Evolutionary conservation across 192 early-diverging fungal genomes (phyloP), one percentile per base, ranked within the genome.

Genomic region (Entomortierella parvispora): DNA sequence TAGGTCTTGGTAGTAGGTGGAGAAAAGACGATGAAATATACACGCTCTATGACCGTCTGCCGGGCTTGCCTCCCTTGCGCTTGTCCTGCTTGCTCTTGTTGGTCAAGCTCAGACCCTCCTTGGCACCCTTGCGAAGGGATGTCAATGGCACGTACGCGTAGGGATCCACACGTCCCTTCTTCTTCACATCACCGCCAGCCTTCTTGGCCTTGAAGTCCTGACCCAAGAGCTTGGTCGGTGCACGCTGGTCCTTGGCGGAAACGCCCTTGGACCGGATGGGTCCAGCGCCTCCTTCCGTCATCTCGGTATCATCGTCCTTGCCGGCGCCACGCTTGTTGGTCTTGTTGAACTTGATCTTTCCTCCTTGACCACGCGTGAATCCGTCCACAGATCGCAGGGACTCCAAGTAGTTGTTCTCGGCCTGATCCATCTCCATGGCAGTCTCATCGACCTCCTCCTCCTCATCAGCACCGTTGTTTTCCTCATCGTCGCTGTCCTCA

Each of bases 121-220:
- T 61, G 17, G 54, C 59, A 45, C 72, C 72, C 65, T 76, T 76
- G 34, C 72, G 64, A 10, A 76, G 31, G 45, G 72, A 76, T 4
- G 83, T 87, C 50, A 99, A 84, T 62, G 97, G 97, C 46, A 99
- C 89, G 71, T 98, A 99, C n/a, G 95, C 94, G 71, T 88, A 96
- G 32, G 97, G 97, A 83, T 98, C 96, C 6, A 93, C 83, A 69
- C 88, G 90, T 46, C 92, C 94, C 50, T 91, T 90, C 76, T 88
- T 89, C 77, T 94, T 94, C 60, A 99, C 88, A 88, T 99, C 97
- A 65, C 97, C 96, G 50, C 88, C 83, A 12, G 96, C 96, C 74
- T 89, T 89, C 88, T 93, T 89, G 52, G 95, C 85, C 71, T 87
- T 88, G 87, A 91, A 98, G 68, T 97, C 93, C 68, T 88, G 80